Evolutionary conservation across 148 eudicot genomes (phyloP).

Genomic region (Fagopyrum esculentum): DNA sequence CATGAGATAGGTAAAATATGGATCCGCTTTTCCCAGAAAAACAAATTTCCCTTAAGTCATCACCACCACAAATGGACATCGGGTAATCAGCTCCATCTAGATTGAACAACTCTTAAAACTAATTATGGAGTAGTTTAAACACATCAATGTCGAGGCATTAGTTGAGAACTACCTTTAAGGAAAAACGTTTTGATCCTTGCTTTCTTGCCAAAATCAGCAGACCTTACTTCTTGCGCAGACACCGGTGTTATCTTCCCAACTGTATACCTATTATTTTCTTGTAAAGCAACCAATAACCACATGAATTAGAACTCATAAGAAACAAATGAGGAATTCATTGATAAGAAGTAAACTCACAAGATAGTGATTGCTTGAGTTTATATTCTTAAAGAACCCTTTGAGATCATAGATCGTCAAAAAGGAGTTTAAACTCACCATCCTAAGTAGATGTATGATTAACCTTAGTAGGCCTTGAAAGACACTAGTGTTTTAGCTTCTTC

Average conservation of each 20-base stretch:
- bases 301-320: no score
- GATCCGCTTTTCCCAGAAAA: constrained; percentile 98
- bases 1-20: constrained; percentile 79
- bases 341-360: no score
- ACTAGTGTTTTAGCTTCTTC: no score
- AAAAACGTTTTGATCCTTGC: constrained; percentile 90
- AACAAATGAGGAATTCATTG: no score
- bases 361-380: no score
- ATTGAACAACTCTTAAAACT: constrained; percentile 66
- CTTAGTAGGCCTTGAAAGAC: no score
- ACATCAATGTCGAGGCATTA: constrained; percentile 82
- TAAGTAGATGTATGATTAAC: no score
- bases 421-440: no score
- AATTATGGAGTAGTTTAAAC: constrained; percentile 3
- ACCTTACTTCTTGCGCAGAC: constrained; percentile 85
- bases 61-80: constrained; percentile 98
- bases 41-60: constrained; percentile 76
- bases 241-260: constrained; percentile 99
- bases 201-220: constrained; percentile 77
- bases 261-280: constrained; percentile 52
- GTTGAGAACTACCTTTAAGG: constrained; percentile 72
- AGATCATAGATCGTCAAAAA: no score
- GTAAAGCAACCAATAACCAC: no score
- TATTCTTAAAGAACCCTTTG: no score
- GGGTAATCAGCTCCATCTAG: constrained; percentile 93